Percentiles rank a stretch among this genome's conserved stretches.
These are phyloP conservation scores for Scleroderma citrinum DNA, from an alignment of 768 basidiomycete genomes.

Conservation along the genomic window DNA sequence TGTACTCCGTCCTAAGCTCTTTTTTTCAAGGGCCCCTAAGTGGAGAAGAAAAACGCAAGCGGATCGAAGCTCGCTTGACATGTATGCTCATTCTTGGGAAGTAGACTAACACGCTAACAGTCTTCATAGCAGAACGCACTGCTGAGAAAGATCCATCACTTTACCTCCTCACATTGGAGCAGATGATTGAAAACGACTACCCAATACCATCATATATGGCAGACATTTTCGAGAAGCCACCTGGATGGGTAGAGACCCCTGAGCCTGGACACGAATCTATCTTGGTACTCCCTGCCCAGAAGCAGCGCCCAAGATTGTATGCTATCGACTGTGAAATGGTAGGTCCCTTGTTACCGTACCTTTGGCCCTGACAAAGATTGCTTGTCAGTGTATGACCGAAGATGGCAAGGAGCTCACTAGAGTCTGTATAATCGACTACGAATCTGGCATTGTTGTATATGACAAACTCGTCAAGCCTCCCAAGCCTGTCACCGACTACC, in stretches of 20 bases:
- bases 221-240: conserved; percentile 55
- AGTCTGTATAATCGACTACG: conserved; percentile 77
- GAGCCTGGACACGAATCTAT: conserved; percentile 30
- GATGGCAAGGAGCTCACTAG: conserved; percentile 87
- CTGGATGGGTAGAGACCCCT: conserved; percentile 83
- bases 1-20: conserved; percentile 79
- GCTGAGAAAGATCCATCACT: conserved; percentile 58
- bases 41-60: conserved; percentile 70
- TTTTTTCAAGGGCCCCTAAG: conserved; percentile 82
- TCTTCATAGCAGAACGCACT: conserved; percentile 47
- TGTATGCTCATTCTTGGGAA: conserved; percentile 22
- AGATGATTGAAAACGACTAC: conserved; percentile 95
- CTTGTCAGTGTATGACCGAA: conserved; percentile 71
- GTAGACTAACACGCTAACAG: neutral
- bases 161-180: conserved; percentile 71
- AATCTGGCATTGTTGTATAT: conserved; percentile 66
- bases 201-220: conserved; percentile 82
- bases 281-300: conserved; percentile 25
- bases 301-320: conserved; percentile 49
- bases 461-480: conserved; percentile 87
- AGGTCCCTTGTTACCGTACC: conserved; percentile 12
- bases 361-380: neutral
- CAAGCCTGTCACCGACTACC: conserved; percentile 82
- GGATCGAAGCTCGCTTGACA: conserved; percentile 40
- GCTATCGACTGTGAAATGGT: conserved; percentile 99